Conservation (phyloP, 2,329 filamentous ascomycete genomes). For the Incumbomyces delicatus region DNA sequence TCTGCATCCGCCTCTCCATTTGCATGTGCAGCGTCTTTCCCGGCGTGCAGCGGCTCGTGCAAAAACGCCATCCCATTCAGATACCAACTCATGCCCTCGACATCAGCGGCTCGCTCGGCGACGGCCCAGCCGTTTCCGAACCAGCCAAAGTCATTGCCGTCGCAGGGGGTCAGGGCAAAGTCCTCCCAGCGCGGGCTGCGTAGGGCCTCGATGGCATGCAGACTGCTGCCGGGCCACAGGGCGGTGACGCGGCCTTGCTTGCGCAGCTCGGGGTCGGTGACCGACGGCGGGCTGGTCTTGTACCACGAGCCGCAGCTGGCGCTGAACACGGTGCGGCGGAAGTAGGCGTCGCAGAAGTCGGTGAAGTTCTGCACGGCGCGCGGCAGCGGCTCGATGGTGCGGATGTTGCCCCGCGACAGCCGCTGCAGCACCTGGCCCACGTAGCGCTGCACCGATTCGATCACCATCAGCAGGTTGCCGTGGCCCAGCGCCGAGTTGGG, state of each 20-base stretch:
- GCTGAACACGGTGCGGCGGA: slow-evolving; percentile 27
- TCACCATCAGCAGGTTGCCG: slow-evolving; percentile 19
- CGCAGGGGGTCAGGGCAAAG: slow-evolving; percentile 35
- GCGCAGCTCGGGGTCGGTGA: slow-evolving; percentile 20
- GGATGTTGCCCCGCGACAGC: slow-evolving; percentile 40
- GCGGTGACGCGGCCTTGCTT: slow-evolving; percentile 32
- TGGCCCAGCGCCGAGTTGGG: slow-evolving; percentile 26
- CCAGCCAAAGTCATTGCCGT: slow-evolving; percentile 37
- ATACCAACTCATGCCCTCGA: slow-evolving; percentile 18
- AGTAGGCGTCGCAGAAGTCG: slow-evolving; percentile 39
- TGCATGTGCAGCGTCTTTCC: not conserved
- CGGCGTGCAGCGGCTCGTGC: slow-evolving; percentile 6
- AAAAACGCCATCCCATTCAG: slow-evolving; percentile 15
- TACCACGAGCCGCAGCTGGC: slow-evolving; percentile 44
- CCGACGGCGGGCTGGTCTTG: slow-evolving; percentile 27
- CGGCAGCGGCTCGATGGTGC: slow-evolving; percentile 33
- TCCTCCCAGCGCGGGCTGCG: slow-evolving; percentile 37
- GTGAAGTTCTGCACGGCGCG: slow-evolving; percentile 40
- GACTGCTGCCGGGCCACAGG: slow-evolving; percentile 33
- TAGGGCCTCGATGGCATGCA: slow-evolving; percentile 27
- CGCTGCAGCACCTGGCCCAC: slow-evolving; percentile 40
- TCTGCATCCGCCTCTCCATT: not conserved
- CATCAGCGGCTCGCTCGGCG: slow-evolving; percentile 15
- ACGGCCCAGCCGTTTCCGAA: slow-evolving; percentile 40
- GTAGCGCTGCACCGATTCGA: slow-evolving; percentile 16